A percentile compares a stretch with the other conserved stretches of the same genome.
Conservation (phyloP, 2,329 filamentous ascomycete genomes). For the Hymenoscyphus scutula region DNA sequence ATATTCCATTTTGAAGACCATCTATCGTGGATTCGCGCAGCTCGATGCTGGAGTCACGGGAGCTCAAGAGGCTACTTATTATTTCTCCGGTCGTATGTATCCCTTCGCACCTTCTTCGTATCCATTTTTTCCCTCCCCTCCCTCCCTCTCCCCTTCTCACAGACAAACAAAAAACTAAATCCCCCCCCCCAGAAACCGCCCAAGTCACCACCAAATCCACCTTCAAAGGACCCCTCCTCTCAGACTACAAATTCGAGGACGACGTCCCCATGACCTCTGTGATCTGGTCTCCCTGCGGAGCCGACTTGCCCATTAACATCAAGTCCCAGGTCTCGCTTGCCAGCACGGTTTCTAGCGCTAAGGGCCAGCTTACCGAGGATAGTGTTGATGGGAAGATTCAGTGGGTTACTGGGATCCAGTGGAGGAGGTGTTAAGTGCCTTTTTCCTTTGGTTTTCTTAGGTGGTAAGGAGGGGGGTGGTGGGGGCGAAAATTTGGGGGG, state of each 20-base stretch:
- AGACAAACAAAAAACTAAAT: background rate
- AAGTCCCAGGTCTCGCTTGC: conserved; percentile 11
- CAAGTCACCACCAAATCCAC: conserved; percentile 13
- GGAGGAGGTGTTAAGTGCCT: conserved; percentile 9
- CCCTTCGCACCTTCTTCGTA: no score
- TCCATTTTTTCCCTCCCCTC: background rate
- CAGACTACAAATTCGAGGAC: conserved; percentile 13
- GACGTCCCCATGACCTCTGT: conserved; percentile 8
- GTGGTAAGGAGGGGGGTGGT: no score
- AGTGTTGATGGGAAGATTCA: conserved; percentile 13
- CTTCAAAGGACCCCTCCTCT: conserved; percentile 10
- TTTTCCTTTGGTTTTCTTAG: background rate
- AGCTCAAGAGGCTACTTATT: conserved; percentile 15
- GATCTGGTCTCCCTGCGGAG: conserved; percentile 20
- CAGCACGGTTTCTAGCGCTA: background rate
- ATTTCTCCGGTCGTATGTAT: conserved; percentile 18
- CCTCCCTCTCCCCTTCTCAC: background rate
- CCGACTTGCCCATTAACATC: conserved; percentile 19
- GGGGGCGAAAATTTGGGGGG: no score
- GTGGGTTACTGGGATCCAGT: conserved; percentile 8
- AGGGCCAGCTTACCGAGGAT: conserved; percentile 13
- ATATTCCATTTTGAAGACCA: conserved; percentile 16
- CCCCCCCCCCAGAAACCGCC: background rate
- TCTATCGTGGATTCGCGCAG: conserved; percentile 13
- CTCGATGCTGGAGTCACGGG: conserved; percentile 15